Evolutionary conservation across 2,329 filamentous ascomycete species (phyloP).

Genomic region (Thielaviopsis ethacetica): DNA sequence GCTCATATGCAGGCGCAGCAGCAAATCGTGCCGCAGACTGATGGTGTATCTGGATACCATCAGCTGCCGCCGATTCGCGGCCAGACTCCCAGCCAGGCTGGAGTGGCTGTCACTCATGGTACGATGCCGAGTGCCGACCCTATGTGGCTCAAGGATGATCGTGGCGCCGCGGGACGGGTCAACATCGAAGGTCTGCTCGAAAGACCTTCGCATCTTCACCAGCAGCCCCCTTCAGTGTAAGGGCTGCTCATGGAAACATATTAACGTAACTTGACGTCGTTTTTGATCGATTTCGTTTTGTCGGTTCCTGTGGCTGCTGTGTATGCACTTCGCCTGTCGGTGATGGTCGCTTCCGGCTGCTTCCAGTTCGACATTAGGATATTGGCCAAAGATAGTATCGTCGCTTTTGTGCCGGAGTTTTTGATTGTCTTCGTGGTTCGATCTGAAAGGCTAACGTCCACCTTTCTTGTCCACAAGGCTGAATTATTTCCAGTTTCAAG

Average conservation of each 20-base stretch:
- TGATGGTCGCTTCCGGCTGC: not conserved
- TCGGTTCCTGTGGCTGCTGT: not conserved
- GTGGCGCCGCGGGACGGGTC: slow-evolving; percentile 29
- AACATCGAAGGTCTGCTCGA: slow-evolving; percentile 48
- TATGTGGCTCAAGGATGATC: slow-evolving; percentile 30
- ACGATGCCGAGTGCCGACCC: slow-evolving; percentile 8
- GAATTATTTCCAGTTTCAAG: not conserved
- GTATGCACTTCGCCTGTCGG: not conserved
- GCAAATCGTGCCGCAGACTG: slow-evolving; percentile 4
- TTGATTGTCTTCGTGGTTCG: not conserved
- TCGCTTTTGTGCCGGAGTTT: not conserved
- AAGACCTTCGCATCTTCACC: slow-evolving; percentile 25
- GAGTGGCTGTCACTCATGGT: not conserved
- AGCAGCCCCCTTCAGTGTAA: slow-evolving; percentile 14
- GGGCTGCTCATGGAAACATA: not conserved
- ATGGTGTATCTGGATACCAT: slow-evolving; percentile 13
- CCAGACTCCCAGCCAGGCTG: slow-evolving; percentile 13
- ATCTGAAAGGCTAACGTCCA: not conserved
- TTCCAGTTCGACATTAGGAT: not conserved
- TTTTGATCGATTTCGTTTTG: not conserved
- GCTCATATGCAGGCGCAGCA: slow-evolving; percentile 1
- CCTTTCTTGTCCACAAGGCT: not conserved
- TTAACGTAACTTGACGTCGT: not conserved
- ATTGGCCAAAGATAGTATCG: not conserved
- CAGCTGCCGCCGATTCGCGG: slow-evolving; percentile 34